Base-by-base conservation (phyloP, 73 alveolate genomes). In the Paramecium biaurelia region DNA sequence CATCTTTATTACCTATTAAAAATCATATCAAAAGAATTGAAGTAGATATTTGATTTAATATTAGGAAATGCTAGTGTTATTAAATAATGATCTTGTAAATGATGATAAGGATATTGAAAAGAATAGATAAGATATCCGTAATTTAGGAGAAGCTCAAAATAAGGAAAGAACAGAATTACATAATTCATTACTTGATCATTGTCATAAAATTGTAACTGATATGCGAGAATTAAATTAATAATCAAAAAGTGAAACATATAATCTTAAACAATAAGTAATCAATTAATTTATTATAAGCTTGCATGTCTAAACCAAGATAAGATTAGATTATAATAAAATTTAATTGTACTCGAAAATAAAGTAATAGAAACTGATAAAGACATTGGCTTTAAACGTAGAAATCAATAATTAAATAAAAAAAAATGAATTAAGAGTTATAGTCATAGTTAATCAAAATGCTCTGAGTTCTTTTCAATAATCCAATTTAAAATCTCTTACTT, bases 361-460 rank as follows among this genome's bases (percentile, higher is more conserved):
- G 59, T 74, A 2, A 74, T 41, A 37, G 87, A 74, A 74, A 74
- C 87, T 0, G 87, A 74, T 15, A 74, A 74, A 74, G 87, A 74
- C 87, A 74, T 74, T 2, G 87, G 87, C 37, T 74, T 74, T 41
- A 74, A 37, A 6, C 28, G 58, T 9, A 74, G 87, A 35, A 23
- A 34, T 34, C 15, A 21, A 74, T 74, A 21, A 74, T 41, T 74
- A 74, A 74, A 74, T 63, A 63, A 63, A 63, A 63, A 63, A 63
- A 63, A 63, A 63, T 63, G 84, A 63, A 63, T 63, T 63, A 63
- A 63, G 84, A 30, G 84, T 63, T 1, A 63, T 63, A 63, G 84
- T 63, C 84, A 63, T 53, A 53, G 68, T 30, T 63, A 63, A 30
- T 63, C 84, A 63, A 63, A 63, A 26, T 63, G 49, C 84, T 30